Evolutionary conservation across 139 green algal genomes (phyloP).

Genomic region (Tetratostichococcus sp.): DNA sequence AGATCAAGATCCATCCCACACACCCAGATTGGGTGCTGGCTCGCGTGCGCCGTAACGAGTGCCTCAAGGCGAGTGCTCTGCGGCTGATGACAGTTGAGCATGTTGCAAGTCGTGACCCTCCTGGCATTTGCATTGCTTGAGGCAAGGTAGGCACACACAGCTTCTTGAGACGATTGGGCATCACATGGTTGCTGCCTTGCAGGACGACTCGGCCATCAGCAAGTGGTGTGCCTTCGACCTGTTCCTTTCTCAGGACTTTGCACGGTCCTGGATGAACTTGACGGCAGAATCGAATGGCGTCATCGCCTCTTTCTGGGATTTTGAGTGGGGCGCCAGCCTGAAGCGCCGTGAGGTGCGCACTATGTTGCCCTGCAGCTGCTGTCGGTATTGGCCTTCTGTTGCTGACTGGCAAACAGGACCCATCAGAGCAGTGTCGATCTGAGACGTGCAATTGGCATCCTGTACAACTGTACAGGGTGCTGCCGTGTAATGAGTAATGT

Average conservation of each 20-base stretch:
- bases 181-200: background rate
- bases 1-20: conserved; percentile 39
- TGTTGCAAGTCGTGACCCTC: too few relatives aligned
- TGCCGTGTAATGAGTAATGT: too few relatives aligned
- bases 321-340: conserved; percentile 77
- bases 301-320: conserved; percentile 85
- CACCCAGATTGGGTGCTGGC: conserved; percentile 44
- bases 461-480: too few relatives aligned
- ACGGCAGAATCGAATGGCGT: conserved; percentile 60
- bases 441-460: too few relatives aligned
- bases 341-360: conserved; percentile 1
- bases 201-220: conserved; percentile 16
- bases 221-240: conserved; percentile 59
- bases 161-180: too few relatives aligned
- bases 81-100: too few relatives aligned
- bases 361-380: conserved; percentile 1
- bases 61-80: conserved; percentile 12
- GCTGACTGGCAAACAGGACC: too few relatives aligned
- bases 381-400: too few relatives aligned
- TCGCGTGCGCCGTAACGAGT: conserved; percentile 34
- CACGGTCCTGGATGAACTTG: conserved; percentile 72
- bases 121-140: too few relatives aligned
- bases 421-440: too few relatives aligned
- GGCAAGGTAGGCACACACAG: too few relatives aligned
- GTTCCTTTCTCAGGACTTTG: conserved; percentile 59